Base-by-base conservation (phyloP, 2,329 filamentous ascomycete species). In the Furcasterigmium sp. region DNA sequence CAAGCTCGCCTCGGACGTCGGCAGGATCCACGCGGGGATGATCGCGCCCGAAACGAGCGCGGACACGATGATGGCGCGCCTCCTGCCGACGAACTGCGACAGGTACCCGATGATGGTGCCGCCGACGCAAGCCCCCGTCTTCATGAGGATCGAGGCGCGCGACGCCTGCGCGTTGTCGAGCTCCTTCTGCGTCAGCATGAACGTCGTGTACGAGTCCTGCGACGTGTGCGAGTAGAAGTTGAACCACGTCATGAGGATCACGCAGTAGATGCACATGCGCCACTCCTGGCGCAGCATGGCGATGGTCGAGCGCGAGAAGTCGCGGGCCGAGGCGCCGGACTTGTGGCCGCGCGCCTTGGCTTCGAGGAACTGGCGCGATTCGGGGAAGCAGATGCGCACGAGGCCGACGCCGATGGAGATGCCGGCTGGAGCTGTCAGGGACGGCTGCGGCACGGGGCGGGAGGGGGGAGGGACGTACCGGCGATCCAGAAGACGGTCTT, bases 121-220 rank as follows among this genome's bases (percentile, higher is more conserved):
- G 26, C 85, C 86, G 2, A 88, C 78, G 52, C 84, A 86, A 35
- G 86, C 85, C 20, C 87, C 86, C 2, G 76, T 80, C 65, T 90
- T 90, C 82, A 88, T 89, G 46, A 91, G 63, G 52, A 91, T 90
- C n/a, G 79, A 84, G 14, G 85, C 85, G n/a, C 84, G 79, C 8
- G 76, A 84, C 5, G 85, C 83, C 1, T 72, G 73, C 2, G 68
- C 57, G 54, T 87, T 84, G 43, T 72, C 56, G 46, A 91, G 72
- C 49, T 82, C 79, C 63, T 91, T 90, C 53, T 87, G 75, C 5
- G 74, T 75, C 30, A 84, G 70, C 82, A 91, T 85, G 59, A 90
- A 89, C 3, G 86, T 90, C 1, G 86, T 89, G 67, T 90, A 91
- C 39, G 78, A 84, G 65, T 91, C 87, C 60, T 91, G 86, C 19